Conservation (phyloP, 345 rosid species). For the Garcia nutans region DNA sequence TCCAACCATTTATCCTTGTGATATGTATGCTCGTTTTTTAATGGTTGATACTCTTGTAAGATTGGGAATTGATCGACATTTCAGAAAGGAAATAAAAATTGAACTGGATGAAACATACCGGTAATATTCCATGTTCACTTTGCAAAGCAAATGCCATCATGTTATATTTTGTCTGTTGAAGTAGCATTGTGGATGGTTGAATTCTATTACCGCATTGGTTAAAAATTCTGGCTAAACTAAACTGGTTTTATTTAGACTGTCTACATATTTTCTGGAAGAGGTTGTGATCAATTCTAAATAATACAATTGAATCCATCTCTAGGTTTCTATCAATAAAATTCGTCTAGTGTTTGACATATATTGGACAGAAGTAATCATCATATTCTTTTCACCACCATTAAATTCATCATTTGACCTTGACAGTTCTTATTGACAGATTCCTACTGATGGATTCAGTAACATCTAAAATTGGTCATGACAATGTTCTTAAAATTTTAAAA, state of each 20-base stretch:
- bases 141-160: background rate
- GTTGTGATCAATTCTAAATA: background rate
- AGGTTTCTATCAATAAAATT: background rate
- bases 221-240: conserved; percentile 1
- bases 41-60: conserved; percentile 60
- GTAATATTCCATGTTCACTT: conserved; percentile 34
- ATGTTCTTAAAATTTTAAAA: background rate
- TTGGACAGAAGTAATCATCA: background rate
- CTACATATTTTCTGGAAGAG: background rate
- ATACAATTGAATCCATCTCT: background rate
- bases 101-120: conserved; percentile 59
- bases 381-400: background rate
- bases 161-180: background rate
- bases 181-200: background rate
- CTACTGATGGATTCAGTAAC: background rate
- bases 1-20: conserved; percentile 70
- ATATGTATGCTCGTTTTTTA: conserved; percentile 51
- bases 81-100: conserved; percentile 50
- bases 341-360: background rate
- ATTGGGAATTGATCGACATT: conserved; percentile 67
- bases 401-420: background rate
- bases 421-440: background rate
- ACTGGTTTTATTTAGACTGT: background rate
- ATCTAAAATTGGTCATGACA: background rate
- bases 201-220: background rate